A percentile compares a stretch with the other conserved stretches of the same genome.
Conservation (phyloP, 192 early-diverging fungal species). For the Geosiphon pyriformis region DNA sequence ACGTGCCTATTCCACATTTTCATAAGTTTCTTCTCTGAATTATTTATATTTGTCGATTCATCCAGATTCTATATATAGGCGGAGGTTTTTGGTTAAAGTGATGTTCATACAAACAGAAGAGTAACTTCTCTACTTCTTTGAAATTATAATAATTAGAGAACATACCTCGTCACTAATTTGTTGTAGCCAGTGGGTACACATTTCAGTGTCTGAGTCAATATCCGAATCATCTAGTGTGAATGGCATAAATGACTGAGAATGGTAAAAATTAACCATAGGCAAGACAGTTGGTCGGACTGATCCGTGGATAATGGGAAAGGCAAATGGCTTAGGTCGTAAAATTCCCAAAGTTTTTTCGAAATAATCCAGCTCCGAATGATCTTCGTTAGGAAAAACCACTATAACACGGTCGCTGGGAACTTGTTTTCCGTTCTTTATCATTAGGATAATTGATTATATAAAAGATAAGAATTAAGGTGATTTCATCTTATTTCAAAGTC, state of each 20-base stretch:
- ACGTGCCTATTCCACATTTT: constrained; percentile 22
- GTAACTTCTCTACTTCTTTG: background rate
- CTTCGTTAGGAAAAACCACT: constrained; percentile 13
- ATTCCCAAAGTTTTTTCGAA: constrained; percentile 2
- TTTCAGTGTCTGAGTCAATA: constrained; percentile 15
- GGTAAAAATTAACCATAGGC: constrained; percentile 15
- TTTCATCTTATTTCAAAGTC: too few species aligned
- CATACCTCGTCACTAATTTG: constrained; percentile 18
- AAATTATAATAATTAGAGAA: background rate
- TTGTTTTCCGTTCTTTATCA: constrained; percentile 20
- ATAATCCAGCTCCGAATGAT: constrained; percentile 16
- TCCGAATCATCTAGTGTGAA: constrained; percentile 8
- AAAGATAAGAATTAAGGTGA: too few species aligned
- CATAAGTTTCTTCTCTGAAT: constrained; percentile 21
- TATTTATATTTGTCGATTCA: constrained; percentile 8
- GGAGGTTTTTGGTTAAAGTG: background rate
- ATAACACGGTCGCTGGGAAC: constrained; percentile 14
- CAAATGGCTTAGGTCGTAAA: constrained; percentile 13
- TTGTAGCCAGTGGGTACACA: constrained; percentile 24
- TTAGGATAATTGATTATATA: too few species aligned
- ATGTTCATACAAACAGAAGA: too few species aligned
- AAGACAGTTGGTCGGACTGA: background rate
- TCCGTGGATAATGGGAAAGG: constrained; percentile 1
- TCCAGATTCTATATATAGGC: constrained; percentile 14
- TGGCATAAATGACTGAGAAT: constrained; percentile 23